phyloP scores from a whole-genome alignment of 164 flowering plant species.

The Akebia trifoliata region DNA sequence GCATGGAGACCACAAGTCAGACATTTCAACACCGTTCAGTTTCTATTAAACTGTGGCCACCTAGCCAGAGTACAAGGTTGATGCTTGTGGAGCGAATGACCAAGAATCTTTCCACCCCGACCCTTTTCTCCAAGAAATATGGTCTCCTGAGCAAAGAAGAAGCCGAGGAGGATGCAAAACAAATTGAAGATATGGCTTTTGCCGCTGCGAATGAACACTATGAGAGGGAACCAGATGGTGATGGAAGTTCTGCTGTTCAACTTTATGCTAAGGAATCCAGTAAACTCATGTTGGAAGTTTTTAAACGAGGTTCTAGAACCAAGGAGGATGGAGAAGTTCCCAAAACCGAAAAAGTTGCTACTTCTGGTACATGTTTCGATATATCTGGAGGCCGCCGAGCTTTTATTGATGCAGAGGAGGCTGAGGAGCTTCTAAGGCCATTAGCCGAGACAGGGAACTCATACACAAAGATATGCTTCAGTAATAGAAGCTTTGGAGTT shows the following conservation, averaged over 20 bases:
- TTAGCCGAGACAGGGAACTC: slow-evolving; percentile 51
- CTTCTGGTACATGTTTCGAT: slow-evolving; percentile 55
- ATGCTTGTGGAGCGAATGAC: slow-evolving; percentile 79
- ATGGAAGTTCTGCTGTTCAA: slow-evolving; percentile 94
- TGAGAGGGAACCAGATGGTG: slow-evolving; percentile 91
- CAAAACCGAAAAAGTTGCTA: slow-evolving; percentile 16
- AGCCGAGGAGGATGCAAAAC: slow-evolving; percentile 69
- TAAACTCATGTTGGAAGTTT: slow-evolving; percentile 67
- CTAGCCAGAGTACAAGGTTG: slow-evolving; percentile 66
- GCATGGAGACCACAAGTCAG: slow-evolving; percentile 32
- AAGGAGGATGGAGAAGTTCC: slow-evolving; percentile 24
- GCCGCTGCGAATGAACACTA: slow-evolving; percentile 55
- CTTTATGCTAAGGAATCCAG: slow-evolving; percentile 92
- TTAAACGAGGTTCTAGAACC: slow-evolving; percentile 50
- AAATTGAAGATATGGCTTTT: slow-evolving; percentile 76
- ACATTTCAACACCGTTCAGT: slow-evolving; percentile 34
- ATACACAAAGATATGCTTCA: slow-evolving; percentile 76
- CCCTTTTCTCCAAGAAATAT: slow-evolving; percentile 75
- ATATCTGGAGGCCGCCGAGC: slow-evolving; percentile 67
- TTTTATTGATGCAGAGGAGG: slow-evolving; percentile 77
- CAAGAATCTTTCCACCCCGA: slow-evolving; percentile 64
- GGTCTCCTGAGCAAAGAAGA: slow-evolving; percentile 57
- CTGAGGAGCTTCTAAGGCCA: slow-evolving; percentile 60
- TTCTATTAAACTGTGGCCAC: slow-evolving; percentile 93
- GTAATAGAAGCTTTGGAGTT: slow-evolving; percentile 84